These are phyloP conservation scores for Trichoderma aggressivum DNA, from an alignment of 2,329 filamentous ascomycete species.

Conservation along the genomic window DNA sequence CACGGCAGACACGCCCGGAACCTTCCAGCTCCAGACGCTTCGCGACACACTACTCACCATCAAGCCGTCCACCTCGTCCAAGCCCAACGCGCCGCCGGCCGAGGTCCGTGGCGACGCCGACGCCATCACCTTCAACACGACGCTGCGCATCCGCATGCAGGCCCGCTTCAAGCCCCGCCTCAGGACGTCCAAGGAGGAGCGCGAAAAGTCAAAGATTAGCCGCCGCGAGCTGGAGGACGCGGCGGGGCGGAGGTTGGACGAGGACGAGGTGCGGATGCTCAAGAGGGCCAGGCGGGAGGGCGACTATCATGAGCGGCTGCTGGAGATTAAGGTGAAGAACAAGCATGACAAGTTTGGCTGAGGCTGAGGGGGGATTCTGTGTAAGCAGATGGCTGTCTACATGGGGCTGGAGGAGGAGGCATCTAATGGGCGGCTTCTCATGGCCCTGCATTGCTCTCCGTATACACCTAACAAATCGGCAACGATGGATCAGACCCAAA, in stretches of 20 bases:
- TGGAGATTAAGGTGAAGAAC: constrained; percentile 85
- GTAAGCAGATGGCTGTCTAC: background rate
- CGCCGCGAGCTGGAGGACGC: constrained; percentile 79
- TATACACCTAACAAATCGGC: background rate
- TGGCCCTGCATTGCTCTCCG: background rate
- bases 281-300: constrained; percentile 83
- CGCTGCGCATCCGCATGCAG: constrained; percentile 85
- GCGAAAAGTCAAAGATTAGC: constrained; percentile 79
- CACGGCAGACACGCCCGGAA: constrained; percentile 62
- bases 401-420: background rate
- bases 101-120: constrained; percentile 77
- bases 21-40: constrained; percentile 71
- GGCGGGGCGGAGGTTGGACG: constrained; percentile 70
- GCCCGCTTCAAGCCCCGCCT: constrained; percentile 85
- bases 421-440: background rate
- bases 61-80: constrained; percentile 51
- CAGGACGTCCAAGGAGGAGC: constrained; percentile 77
- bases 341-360: constrained; percentile 80
- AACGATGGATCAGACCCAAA: background rate
- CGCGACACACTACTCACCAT: constrained; percentile 67
- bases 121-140: constrained; percentile 64
- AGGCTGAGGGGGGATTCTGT: constrained; percentile 4
- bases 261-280: constrained; percentile 80
- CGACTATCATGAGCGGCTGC: constrained; percentile 80
- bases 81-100: constrained; percentile 44